Percentiles rank a stretch among this genome's conserved stretches.
phyloP scores from a whole-genome alignment of 306 rosid genomes.

The Delonix regia region DNA sequence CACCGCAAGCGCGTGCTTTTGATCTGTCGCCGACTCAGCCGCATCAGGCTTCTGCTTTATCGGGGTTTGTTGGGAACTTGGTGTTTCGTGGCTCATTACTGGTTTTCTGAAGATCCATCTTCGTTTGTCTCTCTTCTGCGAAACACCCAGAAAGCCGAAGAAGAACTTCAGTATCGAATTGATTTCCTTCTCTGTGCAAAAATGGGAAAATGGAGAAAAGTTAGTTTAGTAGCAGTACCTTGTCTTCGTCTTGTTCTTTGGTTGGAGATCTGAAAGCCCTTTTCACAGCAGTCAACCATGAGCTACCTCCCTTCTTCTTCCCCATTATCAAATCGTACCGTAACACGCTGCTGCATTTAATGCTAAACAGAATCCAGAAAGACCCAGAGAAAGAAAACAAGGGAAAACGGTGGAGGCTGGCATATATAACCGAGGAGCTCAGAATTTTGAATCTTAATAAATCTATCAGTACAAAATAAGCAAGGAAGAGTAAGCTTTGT shows the following conservation, averaged over 20 bases:
- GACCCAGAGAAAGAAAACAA: conserved; percentile 19
- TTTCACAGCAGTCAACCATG: conserved; percentile 76
- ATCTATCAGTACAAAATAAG: neutral
- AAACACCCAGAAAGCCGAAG: neutral
- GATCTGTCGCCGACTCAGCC: conserved; percentile 36
- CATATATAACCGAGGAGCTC: neutral
- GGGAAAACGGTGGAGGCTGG: neutral
- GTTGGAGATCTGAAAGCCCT: conserved; percentile 76
- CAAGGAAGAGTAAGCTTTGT: neutral
- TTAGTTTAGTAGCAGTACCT: conserved; percentile 39
- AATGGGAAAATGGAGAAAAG: neutral
- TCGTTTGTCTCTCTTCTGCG: conserved; percentile 60
- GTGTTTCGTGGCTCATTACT: conserved; percentile 40
- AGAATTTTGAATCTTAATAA: neutral
- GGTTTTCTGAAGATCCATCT: conserved; percentile 67
- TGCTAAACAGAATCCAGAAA: conserved; percentile 24
- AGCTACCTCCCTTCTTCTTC: conserved; percentile 58
- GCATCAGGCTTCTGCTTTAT: neutral
- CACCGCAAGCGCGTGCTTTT: conserved; percentile 59
- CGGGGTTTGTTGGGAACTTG: conserved; percentile 9
- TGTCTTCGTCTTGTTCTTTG: conserved; percentile 57
- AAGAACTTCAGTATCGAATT: conserved; percentile 4
- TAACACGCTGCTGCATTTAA: conserved; percentile 47
- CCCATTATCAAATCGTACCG: conserved; percentile 48
- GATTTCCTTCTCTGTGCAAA: neutral